Conservation (phyloP, 495 filamentous ascomycete species). For the Podospora appendiculata region DNA sequence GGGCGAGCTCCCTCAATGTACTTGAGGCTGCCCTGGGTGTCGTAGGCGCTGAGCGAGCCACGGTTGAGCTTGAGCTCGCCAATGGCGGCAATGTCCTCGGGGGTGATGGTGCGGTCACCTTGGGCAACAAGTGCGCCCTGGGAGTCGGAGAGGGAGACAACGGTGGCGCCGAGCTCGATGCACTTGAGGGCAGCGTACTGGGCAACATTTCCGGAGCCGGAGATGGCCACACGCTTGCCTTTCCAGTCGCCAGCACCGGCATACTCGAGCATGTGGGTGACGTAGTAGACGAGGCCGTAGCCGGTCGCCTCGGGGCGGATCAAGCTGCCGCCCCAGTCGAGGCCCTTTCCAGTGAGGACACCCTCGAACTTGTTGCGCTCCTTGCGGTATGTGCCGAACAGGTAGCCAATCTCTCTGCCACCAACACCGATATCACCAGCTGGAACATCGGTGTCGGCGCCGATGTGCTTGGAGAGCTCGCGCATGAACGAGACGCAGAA, state of each 20-base stretch:
- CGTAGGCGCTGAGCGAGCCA: constrained; percentile 62
- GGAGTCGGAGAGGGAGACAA: constrained; percentile 91
- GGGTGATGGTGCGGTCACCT: constrained; percentile 58
- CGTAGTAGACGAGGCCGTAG: constrained; percentile 96
- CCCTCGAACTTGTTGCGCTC: constrained; percentile 88
- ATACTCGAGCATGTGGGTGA: constrained; percentile 91
- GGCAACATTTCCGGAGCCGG: constrained; percentile 95
- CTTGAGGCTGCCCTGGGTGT: constrained; percentile 58
- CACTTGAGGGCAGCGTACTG: constrained; percentile 96
- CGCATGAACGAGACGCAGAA: constrained; percentile 98
- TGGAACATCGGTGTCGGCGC: constrained; percentile 90
- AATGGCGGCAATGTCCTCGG: constrained; percentile 69
- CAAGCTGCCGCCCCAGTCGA: constrained; percentile 83
- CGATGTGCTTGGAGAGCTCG: constrained; percentile 90
- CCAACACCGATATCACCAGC: constrained; percentile 93
- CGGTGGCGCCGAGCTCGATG: constrained; percentile 89
- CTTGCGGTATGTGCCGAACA: constrained; percentile 93
- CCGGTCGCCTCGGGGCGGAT: constrained; percentile 97
- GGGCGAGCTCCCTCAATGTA: constrained; percentile 86
- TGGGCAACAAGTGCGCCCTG: constrained; percentile 72
- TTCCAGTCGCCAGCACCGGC: constrained; percentile 80
- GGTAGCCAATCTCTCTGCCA: constrained; percentile 82
- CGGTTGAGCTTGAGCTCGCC: constrained; percentile 80
- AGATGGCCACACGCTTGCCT: constrained; percentile 93
- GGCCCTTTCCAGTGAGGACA: constrained; percentile 91